Evolutionary conservation across 129 eudicot genomes (phyloP).

Genomic region (Pulicaria dysenterica): DNA sequence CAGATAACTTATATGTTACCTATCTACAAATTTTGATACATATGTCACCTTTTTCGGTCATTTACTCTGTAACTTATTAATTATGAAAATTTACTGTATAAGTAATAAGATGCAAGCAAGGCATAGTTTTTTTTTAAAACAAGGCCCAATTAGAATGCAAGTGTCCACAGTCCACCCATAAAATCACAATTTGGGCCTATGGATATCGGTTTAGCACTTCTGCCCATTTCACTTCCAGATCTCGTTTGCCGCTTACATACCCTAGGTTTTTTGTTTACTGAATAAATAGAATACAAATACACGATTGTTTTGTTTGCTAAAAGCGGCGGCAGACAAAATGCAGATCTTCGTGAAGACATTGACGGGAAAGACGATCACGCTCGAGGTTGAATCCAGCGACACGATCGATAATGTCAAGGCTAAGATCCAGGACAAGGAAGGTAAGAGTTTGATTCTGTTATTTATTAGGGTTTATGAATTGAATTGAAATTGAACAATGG

Average conservation of each 20-base stretch:
- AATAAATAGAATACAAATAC: neutral
- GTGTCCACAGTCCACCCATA: neutral
- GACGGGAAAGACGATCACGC: constrained; percentile 72
- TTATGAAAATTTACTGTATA: too few species aligned
- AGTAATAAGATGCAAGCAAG: too few species aligned
- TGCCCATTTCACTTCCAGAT: constrained; percentile 1
- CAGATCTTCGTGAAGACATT: constrained; percentile 76
- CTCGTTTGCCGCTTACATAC: neutral
- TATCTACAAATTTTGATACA: too few species aligned
- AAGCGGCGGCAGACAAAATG: constrained; percentile 43
- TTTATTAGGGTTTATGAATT: neutral
- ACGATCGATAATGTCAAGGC: constrained; percentile 66
- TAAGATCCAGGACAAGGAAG: constrained; percentile 72
- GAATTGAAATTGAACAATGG: neutral
- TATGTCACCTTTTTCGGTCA: too few species aligned
- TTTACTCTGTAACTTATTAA: too few species aligned
- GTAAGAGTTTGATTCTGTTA: constrained; percentile 15
- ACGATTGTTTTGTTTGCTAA: neutral
- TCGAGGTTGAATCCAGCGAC: constrained; percentile 69
- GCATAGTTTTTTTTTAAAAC: too few species aligned
- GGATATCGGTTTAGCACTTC: too few species aligned
- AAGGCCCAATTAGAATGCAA: too few species aligned
- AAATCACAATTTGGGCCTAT: neutral
- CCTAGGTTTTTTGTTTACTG: neutral
- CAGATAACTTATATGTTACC: too few species aligned